Evolutionary conservation across 129 eudicot genomes (phyloP).

Genomic region (Flaveria ramosissima): DNA sequence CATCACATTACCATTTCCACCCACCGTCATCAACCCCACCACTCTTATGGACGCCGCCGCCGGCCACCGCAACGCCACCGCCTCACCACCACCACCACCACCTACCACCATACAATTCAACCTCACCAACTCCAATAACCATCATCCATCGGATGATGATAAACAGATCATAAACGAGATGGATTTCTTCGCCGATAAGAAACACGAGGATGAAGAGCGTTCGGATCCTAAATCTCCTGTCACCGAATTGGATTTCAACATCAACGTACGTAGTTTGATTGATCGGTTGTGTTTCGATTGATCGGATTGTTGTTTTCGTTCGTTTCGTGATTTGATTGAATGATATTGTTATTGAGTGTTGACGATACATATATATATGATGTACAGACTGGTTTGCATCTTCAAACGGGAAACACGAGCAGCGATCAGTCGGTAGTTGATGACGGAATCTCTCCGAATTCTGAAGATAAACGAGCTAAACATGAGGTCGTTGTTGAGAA

Average conservation of each 20-base stretch:
- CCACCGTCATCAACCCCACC: slow-evolving; percentile 37
- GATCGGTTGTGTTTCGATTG: background rate
- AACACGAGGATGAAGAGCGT: slow-evolving; percentile 24
- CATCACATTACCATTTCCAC: slow-evolving; percentile 34
- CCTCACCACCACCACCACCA: slow-evolving; percentile 36
- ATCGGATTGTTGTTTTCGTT: too few relatives aligned
- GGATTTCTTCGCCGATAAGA: slow-evolving; percentile 65
- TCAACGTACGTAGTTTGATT: slow-evolving; percentile 46
- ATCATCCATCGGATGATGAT: background rate
- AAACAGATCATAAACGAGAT: slow-evolving; percentile 41
- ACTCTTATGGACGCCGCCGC: slow-evolving; percentile 34
- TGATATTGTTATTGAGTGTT: background rate
- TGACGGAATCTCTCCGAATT: slow-evolving; percentile 56
- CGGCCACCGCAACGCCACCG: slow-evolving; percentile 21
- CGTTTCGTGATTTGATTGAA: background rate
- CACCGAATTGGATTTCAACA: slow-evolving; percentile 43
- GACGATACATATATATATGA: background rate
- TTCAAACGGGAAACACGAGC: slow-evolving; percentile 56
- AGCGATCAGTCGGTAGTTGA: slow-evolving; percentile 67
- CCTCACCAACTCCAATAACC: slow-evolving; percentile 40
- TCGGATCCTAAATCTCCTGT: slow-evolving; percentile 26
- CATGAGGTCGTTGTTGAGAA: slow-evolving; percentile 44
- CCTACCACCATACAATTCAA: slow-evolving; percentile 58
- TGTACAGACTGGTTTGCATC: slow-evolving; percentile 65
- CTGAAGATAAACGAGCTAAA: slow-evolving; percentile 56